A percentile compares a stretch with the other conserved stretches of the same genome.
phyloP scores from a whole-genome alignment of 805 yeast species.

The Wickerhamiella slavikovae region DNA sequence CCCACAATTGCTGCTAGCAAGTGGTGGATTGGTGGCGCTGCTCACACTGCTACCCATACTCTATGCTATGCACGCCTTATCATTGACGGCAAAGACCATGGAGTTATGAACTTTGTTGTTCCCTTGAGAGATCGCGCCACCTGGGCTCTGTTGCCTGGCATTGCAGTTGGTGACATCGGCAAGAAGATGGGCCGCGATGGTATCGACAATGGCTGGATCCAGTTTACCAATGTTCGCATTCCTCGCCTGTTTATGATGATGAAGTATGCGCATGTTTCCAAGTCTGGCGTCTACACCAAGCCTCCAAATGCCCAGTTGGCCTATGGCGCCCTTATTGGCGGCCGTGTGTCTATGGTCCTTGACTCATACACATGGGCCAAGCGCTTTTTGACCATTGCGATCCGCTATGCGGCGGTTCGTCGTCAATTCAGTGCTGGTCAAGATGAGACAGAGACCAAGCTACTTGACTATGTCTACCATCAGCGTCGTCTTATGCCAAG shows the following conservation, averaged over 20 bases:
- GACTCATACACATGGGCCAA: slow-evolving; percentile 71
- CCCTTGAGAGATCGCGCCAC: slow-evolving; percentile 55
- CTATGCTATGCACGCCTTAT: slow-evolving; percentile 70
- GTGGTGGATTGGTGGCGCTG: slow-evolving; percentile 99
- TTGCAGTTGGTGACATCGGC: slow-evolving; percentile 80
- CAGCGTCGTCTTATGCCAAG: slow-evolving; percentile 77
- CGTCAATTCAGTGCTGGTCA: slow-evolving; percentile 50
- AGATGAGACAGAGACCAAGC: slow-evolving; percentile 38
- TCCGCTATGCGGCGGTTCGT: slow-evolving; percentile 76
- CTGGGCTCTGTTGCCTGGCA: slow-evolving; percentile 59
- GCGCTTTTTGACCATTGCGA: slow-evolving; percentile 62
- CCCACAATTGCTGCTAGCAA: slow-evolving; percentile 87
- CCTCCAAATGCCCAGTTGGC: slow-evolving; percentile 81
- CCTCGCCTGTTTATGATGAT: slow-evolving; percentile 71
- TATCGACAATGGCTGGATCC: slow-evolving; percentile 94
- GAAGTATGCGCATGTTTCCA: slow-evolving; percentile 51
- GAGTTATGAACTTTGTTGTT: slow-evolving; percentile 81
- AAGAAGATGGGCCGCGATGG: slow-evolving; percentile 93
- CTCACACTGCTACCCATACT: slow-evolving; percentile 78
- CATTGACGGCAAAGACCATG: slow-evolving; percentile 68
- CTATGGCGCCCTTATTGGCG: slow-evolving; percentile 70
- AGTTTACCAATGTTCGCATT: slow-evolving; percentile 61
- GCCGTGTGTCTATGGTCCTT: slow-evolving; percentile 75
- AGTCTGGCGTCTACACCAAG: slow-evolving; percentile 47
- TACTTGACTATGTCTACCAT: slow-evolving; percentile 74